Evolutionary conservation across 371 early-diverging fungal genomes (phyloP), one percentile per base, ranked within the genome.

Genomic region (Apophysomyces variabilis): DNA sequence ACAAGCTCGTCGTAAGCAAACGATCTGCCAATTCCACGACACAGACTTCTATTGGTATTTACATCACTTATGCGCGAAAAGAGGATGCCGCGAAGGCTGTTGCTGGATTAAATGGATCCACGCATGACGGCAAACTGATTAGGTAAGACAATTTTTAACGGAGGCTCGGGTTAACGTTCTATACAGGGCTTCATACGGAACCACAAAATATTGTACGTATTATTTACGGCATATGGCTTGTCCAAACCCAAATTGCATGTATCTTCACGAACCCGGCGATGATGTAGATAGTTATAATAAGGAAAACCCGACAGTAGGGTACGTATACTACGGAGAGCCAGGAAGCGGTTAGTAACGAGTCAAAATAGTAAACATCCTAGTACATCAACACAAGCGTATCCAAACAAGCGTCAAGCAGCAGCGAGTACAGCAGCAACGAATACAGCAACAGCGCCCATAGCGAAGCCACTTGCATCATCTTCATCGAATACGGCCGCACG

Each of bases 71-170:
- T 80, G 80, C 85, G 16, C 77, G 85, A 32, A 93, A 95, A 68
- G 96, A 95, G 65, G 98, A 96, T 62, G 96, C 99, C 12, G 87
- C 92, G 35, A 85, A 84, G 62, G 94, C 96, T 7, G 96, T 98
- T 54, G 90, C 89, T 36, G 92, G 93, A 1, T 91, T 97, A 16
- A 98, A 99, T 74, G 97, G 97, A 4, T 90, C 90, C 62, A 77
- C 88, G 21, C 89, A 83, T 66, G 98, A 97, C 61, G 95, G 94
- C 16, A 88, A 90, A 69, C 82, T 92, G 21, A 72, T 97, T 26
- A 89, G 88, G 90, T 88, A 74, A 56, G 58, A 66, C 13, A 26
- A 50, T 44, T 54, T 38, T 36, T 21, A 38, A 58, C 32, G 21
- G 8, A 26, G 32, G 14, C 37, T 9, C 11, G 46, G 18, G 38